Base-by-base conservation (phyloP, 371 early-diverging fungal genomes). In the Phascolomyces articulosus region DNA sequence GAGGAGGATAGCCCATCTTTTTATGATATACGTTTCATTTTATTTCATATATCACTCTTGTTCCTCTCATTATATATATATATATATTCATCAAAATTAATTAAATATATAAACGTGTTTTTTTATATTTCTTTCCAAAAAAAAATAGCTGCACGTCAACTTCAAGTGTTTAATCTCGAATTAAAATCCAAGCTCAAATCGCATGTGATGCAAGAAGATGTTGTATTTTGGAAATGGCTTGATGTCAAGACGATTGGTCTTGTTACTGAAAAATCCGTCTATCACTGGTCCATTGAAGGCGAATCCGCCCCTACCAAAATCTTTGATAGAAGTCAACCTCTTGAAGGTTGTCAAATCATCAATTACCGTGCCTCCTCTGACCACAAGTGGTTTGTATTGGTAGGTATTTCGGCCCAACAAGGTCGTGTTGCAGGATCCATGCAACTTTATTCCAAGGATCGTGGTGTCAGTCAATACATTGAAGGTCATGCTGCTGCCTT, bases 401-500 rank as follows among this genome's bases (percentile, higher is more conserved):
- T 96, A 55, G 98, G 99, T 54, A 98, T 98, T 60, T 91, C 95
- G n/a, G 93, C 96, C 21, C 89, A 88, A 83, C 87, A 93, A 53
- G 90, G 90, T 10, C 93, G 96, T 62, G 94, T 98, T 48, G 95
- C 89, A 8, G 99, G 99, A 55, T 88, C 87, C 49, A 96, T 98
- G 95, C 98, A 98, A 74, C 87, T 98, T 28, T 98, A 90, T 74
- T 93, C 94, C 64, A 93, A 88, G 68, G 97, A 96, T 49, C 91
- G 96, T 60, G 88, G 90, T 29, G 96, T 96, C 60, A 93, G 93
- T 70, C 98, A 98, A 78, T 88, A 93, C 51, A 92, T 98, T 55
- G 98, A 98, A 76, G 99, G 97, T 31, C 98, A 98, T 69, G 96
- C 97, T 41, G 97, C 95, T 24, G 93, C 95, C 3, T 98, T 98